phyloP scores from a whole-genome alignment of 2,329 filamentous ascomycete species.

The Paraphoma sp. region DNA sequence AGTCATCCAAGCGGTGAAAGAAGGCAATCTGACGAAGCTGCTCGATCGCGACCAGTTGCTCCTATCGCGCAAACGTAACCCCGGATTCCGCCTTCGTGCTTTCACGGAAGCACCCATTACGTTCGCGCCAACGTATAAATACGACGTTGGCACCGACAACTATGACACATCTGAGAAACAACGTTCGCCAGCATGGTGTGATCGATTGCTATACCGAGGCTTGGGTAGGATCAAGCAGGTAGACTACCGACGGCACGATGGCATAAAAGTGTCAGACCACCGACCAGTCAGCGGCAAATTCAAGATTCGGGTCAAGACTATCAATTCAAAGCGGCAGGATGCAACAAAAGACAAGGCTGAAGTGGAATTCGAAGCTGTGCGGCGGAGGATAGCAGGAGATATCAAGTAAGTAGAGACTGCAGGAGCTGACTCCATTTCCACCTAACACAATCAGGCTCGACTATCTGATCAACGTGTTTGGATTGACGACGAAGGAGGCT shows the following conservation, averaged over 20 bases:
- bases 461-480: slow-evolving; percentile 69
- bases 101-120: slow-evolving; percentile 91
- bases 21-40: slow-evolving; percentile 81
- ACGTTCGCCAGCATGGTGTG: slow-evolving; percentile 94
- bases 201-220: slow-evolving; percentile 86
- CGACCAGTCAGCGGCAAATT: slow-evolving; percentile 89
- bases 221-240: slow-evolving; percentile 82
- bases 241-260: slow-evolving; percentile 86
- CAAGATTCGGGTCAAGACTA: slow-evolving; percentile 81
- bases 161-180: slow-evolving; percentile 97
- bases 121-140: slow-evolving; percentile 97
- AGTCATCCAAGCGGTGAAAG: slow-evolving; percentile 83
- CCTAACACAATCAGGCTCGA: slow-evolving; percentile 58
- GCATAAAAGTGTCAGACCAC: slow-evolving; percentile 86
- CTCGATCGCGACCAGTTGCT: slow-evolving; percentile 93
- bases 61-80: slow-evolving; percentile 86
- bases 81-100: slow-evolving; percentile 83
- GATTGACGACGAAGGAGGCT: slow-evolving; percentile 62
- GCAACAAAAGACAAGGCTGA: slow-evolving; percentile 75
- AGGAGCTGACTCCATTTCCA: background rate
- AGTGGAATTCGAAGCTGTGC: slow-evolving; percentile 75
- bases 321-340: slow-evolving; percentile 71
- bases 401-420: slow-evolving; percentile 72
- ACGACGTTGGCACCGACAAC: slow-evolving; percentile 91
- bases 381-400: slow-evolving; percentile 70